Conservation (phyloP, 257 asterid species). For the Gynochthodes officinalis region DNA sequence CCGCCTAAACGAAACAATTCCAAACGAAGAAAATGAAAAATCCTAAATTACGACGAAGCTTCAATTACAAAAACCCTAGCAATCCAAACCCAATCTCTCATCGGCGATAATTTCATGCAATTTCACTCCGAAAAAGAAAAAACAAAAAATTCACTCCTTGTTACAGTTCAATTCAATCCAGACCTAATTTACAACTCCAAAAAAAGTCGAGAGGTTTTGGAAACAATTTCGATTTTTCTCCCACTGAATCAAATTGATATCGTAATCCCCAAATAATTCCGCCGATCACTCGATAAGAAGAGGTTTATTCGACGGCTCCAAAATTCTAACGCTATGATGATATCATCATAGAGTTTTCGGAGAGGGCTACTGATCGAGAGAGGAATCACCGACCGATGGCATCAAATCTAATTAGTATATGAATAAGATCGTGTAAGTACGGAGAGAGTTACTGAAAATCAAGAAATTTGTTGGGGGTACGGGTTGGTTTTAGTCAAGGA, state of each 20-base stretch:
- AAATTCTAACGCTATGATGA: not conserved
- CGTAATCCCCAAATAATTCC: not conserved
- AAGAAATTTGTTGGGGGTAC: not conserved
- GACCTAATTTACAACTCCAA: not conserved
- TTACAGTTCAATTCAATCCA: not conserved
- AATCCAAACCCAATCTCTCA: conserved; percentile 28
- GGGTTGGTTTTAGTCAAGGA: not conserved
- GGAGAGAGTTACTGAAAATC: not conserved
- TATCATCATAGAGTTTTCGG: too few species aligned
- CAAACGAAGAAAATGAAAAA: not conserved
- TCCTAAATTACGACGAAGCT: not conserved
- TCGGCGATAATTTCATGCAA: conserved; percentile 13
- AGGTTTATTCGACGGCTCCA: too few species aligned
- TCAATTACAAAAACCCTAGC: conserved; percentile 17
- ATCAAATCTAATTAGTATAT: not conserved
- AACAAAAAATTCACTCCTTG: not conserved
- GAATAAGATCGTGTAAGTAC: not conserved
- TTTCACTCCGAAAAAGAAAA: not conserved
- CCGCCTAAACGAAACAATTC: conserved; percentile 1
- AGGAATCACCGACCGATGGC: conserved; percentile 9
- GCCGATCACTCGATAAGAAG: not conserved
- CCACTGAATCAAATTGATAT: not conserved
- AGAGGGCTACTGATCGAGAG: not conserved
- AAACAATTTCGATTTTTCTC: not conserved
- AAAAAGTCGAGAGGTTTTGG: not conserved